Evolutionary conservation across 2,329 filamentous ascomycete species (phyloP).

Genomic region (Fusarium sp.): DNA sequence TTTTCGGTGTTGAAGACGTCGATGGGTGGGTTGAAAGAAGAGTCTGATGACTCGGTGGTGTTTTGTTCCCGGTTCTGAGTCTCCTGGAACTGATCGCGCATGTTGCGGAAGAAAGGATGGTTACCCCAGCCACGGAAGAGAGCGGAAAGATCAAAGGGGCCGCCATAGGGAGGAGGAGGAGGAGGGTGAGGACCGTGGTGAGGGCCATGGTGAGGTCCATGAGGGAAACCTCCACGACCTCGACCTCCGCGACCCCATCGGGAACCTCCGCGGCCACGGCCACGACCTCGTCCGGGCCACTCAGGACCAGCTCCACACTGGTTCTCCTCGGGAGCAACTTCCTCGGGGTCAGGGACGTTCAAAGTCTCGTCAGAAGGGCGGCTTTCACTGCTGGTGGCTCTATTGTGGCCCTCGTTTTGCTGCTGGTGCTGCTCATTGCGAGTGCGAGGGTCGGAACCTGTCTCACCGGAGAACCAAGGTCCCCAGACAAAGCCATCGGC

Average conservation of each 20-base stretch:
- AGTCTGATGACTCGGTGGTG: conserved; percentile 62
- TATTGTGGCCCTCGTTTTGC: conserved; percentile 32
- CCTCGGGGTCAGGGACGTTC: conserved; percentile 51
- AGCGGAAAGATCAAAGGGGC: conserved; percentile 55
- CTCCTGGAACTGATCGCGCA: conserved; percentile 54
- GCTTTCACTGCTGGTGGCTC: conserved; percentile 49
- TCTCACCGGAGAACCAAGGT: conserved; percentile 46
- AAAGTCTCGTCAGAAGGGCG: conserved; percentile 53
- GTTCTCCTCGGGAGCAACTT: conserved; percentile 50
- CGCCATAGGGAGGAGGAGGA: conserved; percentile 21
- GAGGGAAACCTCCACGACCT: conserved; percentile 39
- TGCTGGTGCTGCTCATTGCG: conserved; percentile 40
- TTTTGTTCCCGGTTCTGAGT: conserved; percentile 22
- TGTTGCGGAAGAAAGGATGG: conserved; percentile 58
- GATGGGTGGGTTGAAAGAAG: conserved; percentile 73
- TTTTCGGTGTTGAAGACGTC: conserved; percentile 79
- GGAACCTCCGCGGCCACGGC: conserved; percentile 40
- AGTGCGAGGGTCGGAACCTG: conserved; percentile 36
- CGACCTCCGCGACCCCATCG: conserved; percentile 40
- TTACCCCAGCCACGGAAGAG: conserved; percentile 56
- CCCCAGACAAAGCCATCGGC: conserved; percentile 44
- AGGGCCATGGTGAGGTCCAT: conserved; percentile 33
- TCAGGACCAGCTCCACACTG: conserved; percentile 41
- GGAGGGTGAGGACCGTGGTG: conserved; percentile 39
- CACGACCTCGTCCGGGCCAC: conserved; percentile 41